A percentile compares a stretch with the other conserved stretches of the same genome.
Conservation (phyloP, 1,284 basidiomycete genomes). For the Erythrobasidium hasegawianum region DNA sequence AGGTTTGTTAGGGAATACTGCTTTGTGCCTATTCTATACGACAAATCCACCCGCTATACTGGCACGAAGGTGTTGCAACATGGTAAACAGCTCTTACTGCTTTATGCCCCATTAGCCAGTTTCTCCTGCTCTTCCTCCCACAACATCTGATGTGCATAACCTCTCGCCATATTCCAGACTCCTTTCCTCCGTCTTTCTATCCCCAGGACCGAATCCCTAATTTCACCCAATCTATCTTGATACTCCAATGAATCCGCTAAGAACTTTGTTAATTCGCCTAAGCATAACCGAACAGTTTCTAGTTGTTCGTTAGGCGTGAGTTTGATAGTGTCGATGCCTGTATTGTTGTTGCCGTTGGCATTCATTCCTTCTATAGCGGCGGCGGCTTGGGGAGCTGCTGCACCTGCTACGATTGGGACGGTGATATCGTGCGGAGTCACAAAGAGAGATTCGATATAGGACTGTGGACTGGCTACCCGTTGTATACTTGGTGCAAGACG, state of each 20-base stretch:
- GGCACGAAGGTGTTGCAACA: no score
- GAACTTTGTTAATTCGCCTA: conserved; percentile 43
- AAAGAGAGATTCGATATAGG: conserved; percentile 26
- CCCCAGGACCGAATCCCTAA: conserved; percentile 44
- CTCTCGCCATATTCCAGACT: conserved; percentile 38
- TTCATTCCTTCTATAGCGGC: neutral
- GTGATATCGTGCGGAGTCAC: conserved; percentile 10
- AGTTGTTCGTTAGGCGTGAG: conserved; percentile 27
- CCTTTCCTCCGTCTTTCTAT: conserved; percentile 45
- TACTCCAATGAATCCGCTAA: conserved; percentile 46
- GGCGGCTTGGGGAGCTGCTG: neutral
- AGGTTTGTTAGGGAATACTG: no score
- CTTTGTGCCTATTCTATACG: no score
- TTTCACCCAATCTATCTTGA: conserved; percentile 42
- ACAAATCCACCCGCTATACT: no score
- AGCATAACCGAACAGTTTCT: conserved; percentile 22
- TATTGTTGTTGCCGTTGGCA: no score
- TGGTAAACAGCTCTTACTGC: no score
- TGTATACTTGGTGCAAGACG: conserved; percentile 19
- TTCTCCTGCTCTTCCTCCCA: conserved; percentile 36
- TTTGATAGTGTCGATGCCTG: neutral
- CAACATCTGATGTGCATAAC: conserved; percentile 29
- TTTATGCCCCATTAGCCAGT: conserved; percentile 20
- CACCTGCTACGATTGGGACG: conserved; percentile 3
- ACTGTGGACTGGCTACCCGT: conserved; percentile 22